Conservation (phyloP, 495 filamentous ascomycete species). For the Paragyromitra xinjiangensis region DNA sequence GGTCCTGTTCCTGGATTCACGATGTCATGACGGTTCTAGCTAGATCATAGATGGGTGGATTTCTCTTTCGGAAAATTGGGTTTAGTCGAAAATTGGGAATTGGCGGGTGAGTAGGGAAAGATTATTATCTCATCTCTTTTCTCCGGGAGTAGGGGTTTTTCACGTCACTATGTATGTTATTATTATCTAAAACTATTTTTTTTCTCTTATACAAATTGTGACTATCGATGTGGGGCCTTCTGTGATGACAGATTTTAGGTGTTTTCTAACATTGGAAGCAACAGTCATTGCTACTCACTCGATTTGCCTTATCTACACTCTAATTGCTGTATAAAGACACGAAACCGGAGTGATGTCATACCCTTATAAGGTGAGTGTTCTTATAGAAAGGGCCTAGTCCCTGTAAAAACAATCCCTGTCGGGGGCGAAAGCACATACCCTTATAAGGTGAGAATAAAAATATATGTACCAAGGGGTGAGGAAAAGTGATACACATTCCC, state of each 20-base stretch:
- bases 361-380: no score
- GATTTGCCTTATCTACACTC: no score
- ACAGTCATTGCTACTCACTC: neutral
- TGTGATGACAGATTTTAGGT: neutral
- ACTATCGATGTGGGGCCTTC: neutral
- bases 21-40: constrained; percentile 26
- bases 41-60: constrained; percentile 45
- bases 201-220: neutral
- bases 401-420: no score
- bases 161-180: neutral
- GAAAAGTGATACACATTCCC: no score
- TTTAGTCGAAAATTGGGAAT: neutral
- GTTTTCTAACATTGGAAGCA: neutral
- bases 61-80: constrained; percentile 29
- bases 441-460: no score
- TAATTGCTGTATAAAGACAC: no score
- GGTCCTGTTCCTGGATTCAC: constrained; percentile 18
- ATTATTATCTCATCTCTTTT: constrained; percentile 5
- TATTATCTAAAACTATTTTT: neutral
- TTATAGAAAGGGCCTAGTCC: no score
- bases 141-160: neutral
- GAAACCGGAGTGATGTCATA: no score
- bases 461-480: no score
- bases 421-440: no score
- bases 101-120: neutral